Conservation (phyloP, 306 rosid species). For the Cucumis cinereus region DNA sequence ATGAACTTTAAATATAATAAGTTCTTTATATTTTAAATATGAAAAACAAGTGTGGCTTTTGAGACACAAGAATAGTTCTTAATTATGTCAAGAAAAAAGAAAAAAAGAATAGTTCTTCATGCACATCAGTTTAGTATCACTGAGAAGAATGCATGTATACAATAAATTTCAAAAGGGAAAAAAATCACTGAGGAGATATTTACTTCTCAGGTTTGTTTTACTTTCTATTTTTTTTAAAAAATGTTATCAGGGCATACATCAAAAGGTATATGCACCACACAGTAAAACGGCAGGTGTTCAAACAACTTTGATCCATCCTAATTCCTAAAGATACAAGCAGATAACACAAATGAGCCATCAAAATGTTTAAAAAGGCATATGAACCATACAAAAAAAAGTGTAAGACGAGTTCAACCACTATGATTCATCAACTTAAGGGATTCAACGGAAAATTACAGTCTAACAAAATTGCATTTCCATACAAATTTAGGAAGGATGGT, state of each 20-base stretch:
- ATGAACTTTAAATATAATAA: not conserved
- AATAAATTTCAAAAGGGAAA: not conserved
- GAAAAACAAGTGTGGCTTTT: not conserved
- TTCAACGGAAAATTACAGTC: not conserved
- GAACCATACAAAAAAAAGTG: not conserved
- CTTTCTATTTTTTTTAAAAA: not conserved
- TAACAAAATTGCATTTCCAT: not conserved
- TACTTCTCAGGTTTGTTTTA: not conserved
- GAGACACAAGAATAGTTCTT: not conserved
- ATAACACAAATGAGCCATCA: not conserved
- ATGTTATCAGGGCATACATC: not conserved
- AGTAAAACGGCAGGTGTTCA: not conserved
- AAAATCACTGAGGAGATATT: not conserved
- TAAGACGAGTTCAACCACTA: not conserved
- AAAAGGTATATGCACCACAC: not conserved
- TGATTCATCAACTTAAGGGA: not conserved
- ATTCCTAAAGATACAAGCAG: not conserved
- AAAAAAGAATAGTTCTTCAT: not conserved
- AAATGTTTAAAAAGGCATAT: not conserved
- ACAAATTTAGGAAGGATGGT: not conserved
- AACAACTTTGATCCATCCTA: not conserved
- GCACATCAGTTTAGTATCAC: not conserved
- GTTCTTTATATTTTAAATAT: not conserved
- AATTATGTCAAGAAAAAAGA: too few species aligned
- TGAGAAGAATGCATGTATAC: not conserved